Evolutionary conservation across 2,329 filamentous ascomycete species (phyloP).

Genomic region (Alternaria hordeiaustralica): DNA sequence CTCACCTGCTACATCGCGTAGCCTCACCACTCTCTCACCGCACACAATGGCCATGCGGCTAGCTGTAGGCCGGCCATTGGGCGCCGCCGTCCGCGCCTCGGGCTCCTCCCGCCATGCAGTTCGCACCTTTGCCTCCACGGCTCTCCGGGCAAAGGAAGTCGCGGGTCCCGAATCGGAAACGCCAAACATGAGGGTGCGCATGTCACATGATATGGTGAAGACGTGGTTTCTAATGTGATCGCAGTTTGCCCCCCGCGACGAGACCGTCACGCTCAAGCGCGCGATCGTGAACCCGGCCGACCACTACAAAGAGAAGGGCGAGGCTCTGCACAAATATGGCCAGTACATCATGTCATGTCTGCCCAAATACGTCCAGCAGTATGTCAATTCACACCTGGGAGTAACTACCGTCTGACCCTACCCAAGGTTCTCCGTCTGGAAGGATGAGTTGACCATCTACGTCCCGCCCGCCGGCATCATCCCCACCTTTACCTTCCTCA

Average conservation of each 20-base stretch:
- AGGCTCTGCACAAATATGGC: slow-evolving; percentile 90
- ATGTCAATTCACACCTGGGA: slow-evolving; percentile 15
- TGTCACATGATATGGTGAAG: not conserved
- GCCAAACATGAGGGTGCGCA: slow-evolving; percentile 55
- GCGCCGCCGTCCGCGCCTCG: slow-evolving; percentile 44
- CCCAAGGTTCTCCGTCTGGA: slow-evolving; percentile 88
- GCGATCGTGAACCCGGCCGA: slow-evolving; percentile 90
- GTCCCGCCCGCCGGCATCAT: slow-evolving; percentile 87
- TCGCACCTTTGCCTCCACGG: slow-evolving; percentile 53
- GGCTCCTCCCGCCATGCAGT: slow-evolving; percentile 39
- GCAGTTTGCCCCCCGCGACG: slow-evolving; percentile 52
- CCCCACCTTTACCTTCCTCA: slow-evolving; percentile 92
- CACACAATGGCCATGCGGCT: slow-evolving; percentile 51
- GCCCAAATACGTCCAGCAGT: slow-evolving; percentile 97
- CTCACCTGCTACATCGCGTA: slow-evolving; percentile 32
- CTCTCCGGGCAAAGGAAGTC: slow-evolving; percentile 53
- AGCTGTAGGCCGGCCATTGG: slow-evolving; percentile 49
- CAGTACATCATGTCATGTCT: slow-evolving; percentile 96
- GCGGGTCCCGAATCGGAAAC: slow-evolving; percentile 50
- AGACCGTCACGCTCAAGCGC: slow-evolving; percentile 67
- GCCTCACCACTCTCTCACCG: slow-evolving; percentile 22
- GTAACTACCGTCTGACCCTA: not conserved
- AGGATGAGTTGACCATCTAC: slow-evolving; percentile 96
- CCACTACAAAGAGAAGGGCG: slow-evolving; percentile 86
- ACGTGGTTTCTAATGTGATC: slow-evolving; percentile 23